phyloP scores from a whole-genome alignment of 2,329 filamentous ascomycete genomes.

The Stagonosporopsis tanaceti region DNA sequence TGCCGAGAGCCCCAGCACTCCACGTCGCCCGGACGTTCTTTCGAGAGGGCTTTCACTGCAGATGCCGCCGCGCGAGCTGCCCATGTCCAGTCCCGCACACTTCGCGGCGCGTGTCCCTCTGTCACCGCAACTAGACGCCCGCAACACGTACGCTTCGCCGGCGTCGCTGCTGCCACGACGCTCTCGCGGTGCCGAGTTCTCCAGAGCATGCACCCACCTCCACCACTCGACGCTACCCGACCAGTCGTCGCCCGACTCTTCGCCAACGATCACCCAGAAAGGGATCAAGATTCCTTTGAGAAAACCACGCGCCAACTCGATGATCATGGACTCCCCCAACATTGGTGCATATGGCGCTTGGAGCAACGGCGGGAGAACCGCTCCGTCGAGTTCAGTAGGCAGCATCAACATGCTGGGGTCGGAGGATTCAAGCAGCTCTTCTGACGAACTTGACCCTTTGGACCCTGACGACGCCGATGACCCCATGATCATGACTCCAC shows the following conservation, averaged over 20 bases:
- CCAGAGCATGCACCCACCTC: slow-evolving; percentile 88
- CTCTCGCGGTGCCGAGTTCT: slow-evolving; percentile 91
- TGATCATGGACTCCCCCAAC: slow-evolving; percentile 70
- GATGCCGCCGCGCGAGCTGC: slow-evolving; percentile 65
- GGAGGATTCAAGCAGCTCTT: slow-evolving; percentile 76
- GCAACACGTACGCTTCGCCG: slow-evolving; percentile 85
- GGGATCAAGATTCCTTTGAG: slow-evolving; percentile 67
- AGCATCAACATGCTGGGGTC: slow-evolving; percentile 81
- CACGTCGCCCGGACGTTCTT: slow-evolving; percentile 71
- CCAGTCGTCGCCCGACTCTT: slow-evolving; percentile 86
- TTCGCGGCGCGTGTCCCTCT: slow-evolving; percentile 70
- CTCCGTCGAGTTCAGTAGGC: slow-evolving; percentile 76
- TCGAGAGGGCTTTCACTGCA: slow-evolving; percentile 73
- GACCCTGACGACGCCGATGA: slow-evolving; percentile 65
- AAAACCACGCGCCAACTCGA: slow-evolving; percentile 53
- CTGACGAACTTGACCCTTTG: slow-evolving; percentile 63
- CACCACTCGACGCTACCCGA: slow-evolving; percentile 96
- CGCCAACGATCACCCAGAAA: slow-evolving; percentile 80
- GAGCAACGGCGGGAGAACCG: slow-evolving; percentile 60
- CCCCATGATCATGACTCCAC: slow-evolving; percentile 82
- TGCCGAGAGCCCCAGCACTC: slow-evolving; percentile 62
- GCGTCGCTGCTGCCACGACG: slow-evolving; percentile 87
- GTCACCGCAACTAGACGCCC: slow-evolving; percentile 85
- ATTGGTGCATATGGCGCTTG: slow-evolving; percentile 67
- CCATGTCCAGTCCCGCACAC: slow-evolving; percentile 57